Conservation (phyloP, 768 basidiomycete species). For the Leccinellum rugosiceps region DNA sequence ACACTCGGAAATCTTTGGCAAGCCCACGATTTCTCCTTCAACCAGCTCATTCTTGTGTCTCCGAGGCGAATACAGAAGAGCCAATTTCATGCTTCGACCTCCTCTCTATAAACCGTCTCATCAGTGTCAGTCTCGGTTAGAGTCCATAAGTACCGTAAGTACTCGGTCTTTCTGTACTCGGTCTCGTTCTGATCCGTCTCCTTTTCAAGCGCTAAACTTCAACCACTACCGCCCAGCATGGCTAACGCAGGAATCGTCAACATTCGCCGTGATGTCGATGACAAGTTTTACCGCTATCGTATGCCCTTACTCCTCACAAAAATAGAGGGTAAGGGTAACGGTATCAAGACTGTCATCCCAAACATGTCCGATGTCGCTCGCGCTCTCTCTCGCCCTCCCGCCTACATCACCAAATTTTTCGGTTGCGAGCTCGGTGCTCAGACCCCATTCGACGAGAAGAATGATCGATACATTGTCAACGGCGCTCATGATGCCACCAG, state of each 20-base stretch:
- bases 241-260: conserved; percentile 80
- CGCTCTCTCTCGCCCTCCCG: conserved; percentile 89
- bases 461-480: conserved; percentile 98
- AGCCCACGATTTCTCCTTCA: conserved; percentile 31
- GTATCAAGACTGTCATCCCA: conserved; percentile 98
- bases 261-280: conserved; percentile 94
- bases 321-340: conserved; percentile 99
- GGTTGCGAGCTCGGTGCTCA: conserved; percentile 98
- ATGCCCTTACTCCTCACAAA: conserved; percentile 96
- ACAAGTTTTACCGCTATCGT: conserved; percentile 95
- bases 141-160: conserved; percentile 53
- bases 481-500: conserved; percentile 91
- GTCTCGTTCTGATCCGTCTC: not conserved
- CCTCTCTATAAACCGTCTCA: conserved; percentile 69
- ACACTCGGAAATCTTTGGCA: not conserved
- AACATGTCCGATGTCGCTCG: conserved; percentile 99
- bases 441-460: conserved; percentile 93
- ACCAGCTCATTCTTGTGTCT: conserved; percentile 27
- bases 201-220: conserved; percentile 52
- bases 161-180: not conserved
- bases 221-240: conserved; percentile 60
- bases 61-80: conserved; percentile 33
- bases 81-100: conserved; percentile 86
- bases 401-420: conserved; percentile 99
- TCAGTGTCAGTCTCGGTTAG: conserved; percentile 53